phyloP scores from a whole-genome alignment of 768 basidiomycete genomes.

The Tylopilus cervinicoccineus region DNA sequence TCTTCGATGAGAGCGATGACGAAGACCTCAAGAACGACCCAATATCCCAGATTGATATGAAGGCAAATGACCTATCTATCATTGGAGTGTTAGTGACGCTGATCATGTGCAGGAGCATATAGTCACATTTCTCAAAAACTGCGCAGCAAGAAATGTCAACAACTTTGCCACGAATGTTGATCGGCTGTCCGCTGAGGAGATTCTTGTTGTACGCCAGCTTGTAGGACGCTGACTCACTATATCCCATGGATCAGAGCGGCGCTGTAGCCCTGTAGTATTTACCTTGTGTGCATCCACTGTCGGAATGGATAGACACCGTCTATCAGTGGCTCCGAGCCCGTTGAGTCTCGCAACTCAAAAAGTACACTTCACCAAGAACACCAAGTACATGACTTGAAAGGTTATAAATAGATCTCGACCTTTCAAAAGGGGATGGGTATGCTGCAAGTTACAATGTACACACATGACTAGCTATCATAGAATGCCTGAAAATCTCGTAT shows the following conservation, averaged over 20 bases:
- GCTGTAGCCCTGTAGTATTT: conserved; percentile 13
- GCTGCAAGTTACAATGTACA: not conserved
- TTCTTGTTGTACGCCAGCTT: conserved; percentile 54
- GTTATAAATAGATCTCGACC: not conserved
- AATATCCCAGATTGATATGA: conserved; percentile 82
- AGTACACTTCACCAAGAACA: not conserved
- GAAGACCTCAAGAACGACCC: conserved; percentile 88
- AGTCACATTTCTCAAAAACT: conserved; percentile 66
- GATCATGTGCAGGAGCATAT: conserved; percentile 53
- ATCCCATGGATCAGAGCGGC: not conserved
- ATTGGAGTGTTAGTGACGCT: not conserved
- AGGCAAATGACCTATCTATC: conserved; percentile 32
- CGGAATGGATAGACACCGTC: not conserved
- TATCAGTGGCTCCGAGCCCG: not conserved
- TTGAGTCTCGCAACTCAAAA: too few relatives aligned
- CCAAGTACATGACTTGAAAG: not conserved
- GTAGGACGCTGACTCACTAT: conserved; percentile 27
- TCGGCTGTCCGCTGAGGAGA: conserved; percentile 69
- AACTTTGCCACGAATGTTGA: conserved; percentile 62
- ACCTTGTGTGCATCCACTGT: conserved; percentile 9
- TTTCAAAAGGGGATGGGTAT: not conserved
- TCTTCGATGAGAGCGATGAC: conserved; percentile 72
- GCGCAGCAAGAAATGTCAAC: conserved; percentile 55
- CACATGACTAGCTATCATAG: not conserved
- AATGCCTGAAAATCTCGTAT: not conserved